Conservation (phyloP, 805 yeast genomes). For the Kodamaea jinghongensis region DNA sequence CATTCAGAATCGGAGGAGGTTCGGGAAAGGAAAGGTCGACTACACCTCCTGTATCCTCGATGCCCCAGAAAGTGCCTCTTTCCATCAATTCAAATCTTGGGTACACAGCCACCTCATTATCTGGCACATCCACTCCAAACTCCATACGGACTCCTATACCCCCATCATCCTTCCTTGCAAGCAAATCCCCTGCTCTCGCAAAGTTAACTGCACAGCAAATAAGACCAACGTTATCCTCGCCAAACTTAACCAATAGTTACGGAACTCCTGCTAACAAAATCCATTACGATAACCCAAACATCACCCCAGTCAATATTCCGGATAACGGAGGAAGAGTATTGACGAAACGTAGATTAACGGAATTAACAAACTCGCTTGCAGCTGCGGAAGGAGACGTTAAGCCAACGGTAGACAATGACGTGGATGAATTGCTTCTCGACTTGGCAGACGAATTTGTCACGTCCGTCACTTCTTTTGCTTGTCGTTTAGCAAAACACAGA, state of each 20-base stretch:
- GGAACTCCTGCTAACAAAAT: constrained; percentile 4
- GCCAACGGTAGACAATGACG: constrained; percentile 27
- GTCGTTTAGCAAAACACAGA: constrained; percentile 28
- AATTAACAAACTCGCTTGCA: constrained; percentile 25
- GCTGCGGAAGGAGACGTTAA: constrained; percentile 29
- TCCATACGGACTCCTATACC: constrained; percentile 1
- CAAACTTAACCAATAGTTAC: constrained; percentile 3
- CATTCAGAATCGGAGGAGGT: constrained; percentile 5
- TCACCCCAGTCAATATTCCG: constrained; percentile 15
- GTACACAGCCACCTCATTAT: constrained; percentile 1
- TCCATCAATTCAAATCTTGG: constrained; percentile 2
- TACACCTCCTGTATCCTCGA: background rate
- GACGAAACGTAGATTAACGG: constrained; percentile 25
- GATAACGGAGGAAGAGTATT: constrained; percentile 28
- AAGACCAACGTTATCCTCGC: constrained; percentile 6
- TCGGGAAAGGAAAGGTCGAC: background rate
- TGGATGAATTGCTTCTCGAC: constrained; percentile 26
- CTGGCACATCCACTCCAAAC: constrained; percentile 6
- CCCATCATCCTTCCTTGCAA: constrained; percentile 6
- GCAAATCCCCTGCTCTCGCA: constrained; percentile 6
- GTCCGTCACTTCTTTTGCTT: constrained; percentile 27
- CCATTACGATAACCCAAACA: constrained; percentile 11
- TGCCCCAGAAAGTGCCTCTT: constrained; percentile 4
- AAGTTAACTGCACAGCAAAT: constrained; percentile 4
- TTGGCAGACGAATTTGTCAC: constrained; percentile 29